Conservation (phyloP, 192 early-diverging fungal genomes). For the Coemansia sp. region DNA sequence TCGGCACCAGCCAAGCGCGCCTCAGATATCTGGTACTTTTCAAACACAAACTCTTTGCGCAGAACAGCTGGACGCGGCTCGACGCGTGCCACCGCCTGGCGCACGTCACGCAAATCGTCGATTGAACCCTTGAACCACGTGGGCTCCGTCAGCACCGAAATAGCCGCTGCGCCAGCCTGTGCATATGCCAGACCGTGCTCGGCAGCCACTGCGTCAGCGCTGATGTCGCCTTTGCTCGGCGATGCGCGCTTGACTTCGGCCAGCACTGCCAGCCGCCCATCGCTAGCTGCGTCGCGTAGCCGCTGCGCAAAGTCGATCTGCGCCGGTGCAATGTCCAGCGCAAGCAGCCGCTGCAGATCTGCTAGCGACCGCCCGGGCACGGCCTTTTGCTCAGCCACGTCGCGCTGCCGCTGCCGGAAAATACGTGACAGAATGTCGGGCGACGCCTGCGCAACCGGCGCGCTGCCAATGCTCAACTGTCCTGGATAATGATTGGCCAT, state of each 20-base stretch:
- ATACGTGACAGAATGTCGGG: conserved; percentile 79
- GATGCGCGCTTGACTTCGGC: conserved; percentile 99
- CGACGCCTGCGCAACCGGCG: conserved; percentile 24
- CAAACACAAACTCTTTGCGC: conserved; percentile 96
- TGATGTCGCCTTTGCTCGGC: conserved; percentile 93
- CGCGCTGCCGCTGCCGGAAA: conserved; percentile 72
- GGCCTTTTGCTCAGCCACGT: conserved; percentile 70
- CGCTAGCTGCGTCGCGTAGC: conserved; percentile 37
- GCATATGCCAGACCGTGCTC: conserved; percentile 86
- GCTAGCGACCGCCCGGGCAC: conserved; percentile 70
- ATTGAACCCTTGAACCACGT: conserved; percentile 98
- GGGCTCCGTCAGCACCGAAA: conserved; percentile 97
- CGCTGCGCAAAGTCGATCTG: conserved; percentile 78
- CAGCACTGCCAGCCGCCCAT: conserved; percentile 67
- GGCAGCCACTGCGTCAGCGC: conserved; percentile 78
- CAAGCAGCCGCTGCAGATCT: conserved; percentile 69
- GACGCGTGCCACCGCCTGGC: conserved; percentile 59
- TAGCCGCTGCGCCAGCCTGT: conserved; percentile 83
- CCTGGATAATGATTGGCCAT: conserved; percentile 34
- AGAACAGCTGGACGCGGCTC: conserved; percentile 79
- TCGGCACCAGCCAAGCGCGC: conserved; percentile 95
- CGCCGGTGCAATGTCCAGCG: conserved; percentile 68
- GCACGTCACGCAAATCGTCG: conserved; percentile 88
- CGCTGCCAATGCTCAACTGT: neutral
- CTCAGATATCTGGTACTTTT: conserved; percentile 95